Conservation (phyloP, 2,329 filamentous ascomycete genomes). For the Pyrenophora teres region DNA sequence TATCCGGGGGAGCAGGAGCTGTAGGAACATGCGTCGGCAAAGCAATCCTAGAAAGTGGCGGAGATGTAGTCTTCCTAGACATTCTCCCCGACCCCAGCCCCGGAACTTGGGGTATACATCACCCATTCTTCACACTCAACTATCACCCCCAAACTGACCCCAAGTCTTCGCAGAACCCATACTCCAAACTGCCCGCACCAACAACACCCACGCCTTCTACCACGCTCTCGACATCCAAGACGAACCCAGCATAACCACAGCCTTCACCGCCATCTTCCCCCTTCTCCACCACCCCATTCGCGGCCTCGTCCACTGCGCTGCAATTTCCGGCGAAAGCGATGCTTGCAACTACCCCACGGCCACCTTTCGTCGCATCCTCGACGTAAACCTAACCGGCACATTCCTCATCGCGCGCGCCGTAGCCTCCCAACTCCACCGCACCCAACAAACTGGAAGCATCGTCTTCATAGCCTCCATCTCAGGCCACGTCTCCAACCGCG, state of each 20-base stretch:
- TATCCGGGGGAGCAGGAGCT: conserved; percentile 37
- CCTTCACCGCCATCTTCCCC: conserved; percentile 15
- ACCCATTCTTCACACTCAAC: not conserved
- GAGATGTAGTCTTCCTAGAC: conserved; percentile 32
- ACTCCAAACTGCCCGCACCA: conserved; percentile 5
- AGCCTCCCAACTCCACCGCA: conserved; percentile 40
- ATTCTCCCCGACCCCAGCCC: conserved; percentile 2
- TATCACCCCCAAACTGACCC: not conserved
- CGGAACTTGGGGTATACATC: conserved; percentile 15
- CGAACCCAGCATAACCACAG: conserved; percentile 19
- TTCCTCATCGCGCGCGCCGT: conserved; percentile 42
- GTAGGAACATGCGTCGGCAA: conserved; percentile 29
- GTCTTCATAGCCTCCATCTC: conserved; percentile 49
- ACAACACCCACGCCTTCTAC: conserved; percentile 22
- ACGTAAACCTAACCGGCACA: conserved; percentile 47
- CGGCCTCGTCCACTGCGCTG: conserved; percentile 36
- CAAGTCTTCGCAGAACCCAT: not conserved
- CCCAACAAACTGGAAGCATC: conserved; percentile 41
- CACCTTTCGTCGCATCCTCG: conserved; percentile 43
- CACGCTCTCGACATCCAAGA: conserved; percentile 28
- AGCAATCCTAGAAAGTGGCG: conserved; percentile 35
- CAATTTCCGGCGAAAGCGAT: conserved; percentile 37
- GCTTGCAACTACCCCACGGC: conserved; percentile 41
- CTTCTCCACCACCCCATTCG: conserved; percentile 26
- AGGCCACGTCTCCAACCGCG: conserved; percentile 42